Base-by-base conservation (phyloP, 2,329 filamentous ascomycete species). In the Diaporthe vexans region DNA sequence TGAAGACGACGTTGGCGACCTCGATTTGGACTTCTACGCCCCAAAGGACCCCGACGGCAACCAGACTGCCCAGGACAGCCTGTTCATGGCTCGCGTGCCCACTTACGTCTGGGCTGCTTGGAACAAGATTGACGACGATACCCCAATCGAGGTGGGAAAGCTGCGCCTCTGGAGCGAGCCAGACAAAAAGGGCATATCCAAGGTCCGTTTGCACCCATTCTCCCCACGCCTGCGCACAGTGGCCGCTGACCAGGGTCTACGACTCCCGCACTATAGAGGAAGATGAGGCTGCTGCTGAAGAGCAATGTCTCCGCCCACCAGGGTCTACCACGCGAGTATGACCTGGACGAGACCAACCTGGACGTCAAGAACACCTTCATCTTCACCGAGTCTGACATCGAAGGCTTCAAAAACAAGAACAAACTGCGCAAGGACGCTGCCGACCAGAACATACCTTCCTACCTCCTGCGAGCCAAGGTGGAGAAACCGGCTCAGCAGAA, bases 351-450 rank as follows among this genome's bases (percentile, higher is more conserved):
- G 61, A 92, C 90, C 33, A 89, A 91, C 54, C 82, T 86, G 56
- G 84, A 81, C n/a, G 91, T 96, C 46, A 91, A 91, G 79, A 98
- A 98, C 83, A 97, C 95, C 26, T 97, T 94, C 81, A 87, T 98
- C 73, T 99, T 99, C 81, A 95, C 94, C 54, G 97, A 99, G 84
- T 95, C 97, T 82, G 95, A 98, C 80, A 89, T 98, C 29, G 94
- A 95, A 0, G 94, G 94, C 51, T 95, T 92, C 84, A 90, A 90
- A 78, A 86, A 86, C 24, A 89, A 88, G 81, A 89, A 89, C 80
- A 89, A 87, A 78, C 84, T 84, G 63, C 86, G 88, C 68, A 86
- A 87, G n/a, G 88, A 90, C 71, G 88, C 89, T 11, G 84, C 89
- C 4, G 89, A 87, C 58, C 88, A 86, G 24, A 89, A 91, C 70